Conservation (phyloP, 768 basidiomycete genomes). For the Pleurotus tuber-regium region DNA sequence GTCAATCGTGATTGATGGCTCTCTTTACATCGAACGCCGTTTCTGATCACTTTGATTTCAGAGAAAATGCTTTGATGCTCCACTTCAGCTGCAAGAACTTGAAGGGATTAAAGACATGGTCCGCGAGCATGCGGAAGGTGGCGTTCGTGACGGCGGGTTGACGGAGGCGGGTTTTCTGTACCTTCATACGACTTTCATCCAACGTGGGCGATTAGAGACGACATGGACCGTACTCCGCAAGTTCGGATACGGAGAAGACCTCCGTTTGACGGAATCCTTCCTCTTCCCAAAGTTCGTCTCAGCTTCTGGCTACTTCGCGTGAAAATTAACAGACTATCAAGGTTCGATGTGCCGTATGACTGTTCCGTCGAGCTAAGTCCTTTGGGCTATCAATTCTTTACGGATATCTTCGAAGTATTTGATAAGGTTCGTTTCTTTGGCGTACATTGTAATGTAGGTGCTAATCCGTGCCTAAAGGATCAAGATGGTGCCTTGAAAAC, state of each 20-base stretch:
- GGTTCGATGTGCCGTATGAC: conserved; percentile 91
- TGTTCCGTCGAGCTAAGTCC: conserved; percentile 95
- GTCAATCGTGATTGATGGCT: conserved; percentile 38
- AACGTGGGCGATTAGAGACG: conserved; percentile 91
- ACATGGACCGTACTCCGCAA: conserved; percentile 96
- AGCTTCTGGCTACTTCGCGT: conserved; percentile 12
- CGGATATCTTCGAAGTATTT: conserved; percentile 92
- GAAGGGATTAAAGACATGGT: conserved; percentile 97
- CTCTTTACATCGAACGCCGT: too few relatives aligned
- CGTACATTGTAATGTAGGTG: too few relatives aligned
- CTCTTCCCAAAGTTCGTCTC: conserved; percentile 78
- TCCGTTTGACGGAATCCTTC: conserved; percentile 85
- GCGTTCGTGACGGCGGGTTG: conserved; percentile 75
- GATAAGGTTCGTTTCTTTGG: too few relatives aligned
- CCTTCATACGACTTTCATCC: conserved; percentile 95
- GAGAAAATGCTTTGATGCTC: conserved; percentile 95
- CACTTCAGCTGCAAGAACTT: conserved; percentile 87
- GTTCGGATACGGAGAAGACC: conserved; percentile 95
- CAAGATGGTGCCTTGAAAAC: conserved; percentile 91
- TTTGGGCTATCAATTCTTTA: conserved; percentile 95
- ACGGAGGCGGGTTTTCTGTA: conserved; percentile 94
- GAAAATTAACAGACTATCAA: conserved; percentile 25
- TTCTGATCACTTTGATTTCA: conserved; percentile 25
- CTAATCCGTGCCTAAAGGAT: too few relatives aligned
- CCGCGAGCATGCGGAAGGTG: conserved; percentile 69